phyloP scores from a whole-genome alignment of 164 flowering plant species.

The Chimonanthus praecox region DNA sequence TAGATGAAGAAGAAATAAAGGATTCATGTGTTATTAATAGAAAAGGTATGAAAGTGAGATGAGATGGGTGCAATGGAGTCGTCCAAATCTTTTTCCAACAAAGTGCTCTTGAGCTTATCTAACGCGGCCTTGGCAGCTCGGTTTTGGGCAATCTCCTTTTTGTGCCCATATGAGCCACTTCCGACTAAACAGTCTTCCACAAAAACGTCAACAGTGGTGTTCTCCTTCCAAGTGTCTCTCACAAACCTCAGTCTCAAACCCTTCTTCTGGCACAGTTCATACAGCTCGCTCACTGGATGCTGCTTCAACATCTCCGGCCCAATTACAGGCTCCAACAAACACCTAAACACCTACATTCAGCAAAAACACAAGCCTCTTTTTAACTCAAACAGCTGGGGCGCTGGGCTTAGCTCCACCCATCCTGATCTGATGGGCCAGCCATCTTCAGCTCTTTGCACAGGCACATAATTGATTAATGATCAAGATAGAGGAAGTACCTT shows the following conservation, averaged over 20 bases:
- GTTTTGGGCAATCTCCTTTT: slow-evolving; percentile 44
- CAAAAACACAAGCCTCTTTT: neutral
- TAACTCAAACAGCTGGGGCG: no score
- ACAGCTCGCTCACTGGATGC: slow-evolving; percentile 43
- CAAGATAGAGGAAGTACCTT: slow-evolving; percentile 27
- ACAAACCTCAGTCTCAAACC: slow-evolving; percentile 19
- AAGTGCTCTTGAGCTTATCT: slow-evolving; percentile 17
- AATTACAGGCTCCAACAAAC: slow-evolving; percentile 48
- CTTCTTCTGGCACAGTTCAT: slow-evolving; percentile 49
- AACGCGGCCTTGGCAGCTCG: slow-evolving; percentile 59
- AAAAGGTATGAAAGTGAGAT: no score
- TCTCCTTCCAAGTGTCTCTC: slow-evolving; percentile 27
- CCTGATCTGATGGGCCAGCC: no score
- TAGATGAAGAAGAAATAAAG: no score
- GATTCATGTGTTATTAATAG: no score
- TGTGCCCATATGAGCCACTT: slow-evolving; percentile 23
- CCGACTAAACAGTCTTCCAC: slow-evolving; percentile 37
- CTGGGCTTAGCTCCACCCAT: no score
- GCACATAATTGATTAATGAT: no score
- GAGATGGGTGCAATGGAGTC: no score
- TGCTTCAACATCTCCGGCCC: slow-evolving; percentile 20
- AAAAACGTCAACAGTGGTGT: slow-evolving; percentile 19
- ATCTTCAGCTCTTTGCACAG: no score
- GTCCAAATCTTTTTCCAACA: no score
- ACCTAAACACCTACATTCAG: slow-evolving; percentile 33